phyloP scores from a whole-genome alignment of 2,329 filamentous ascomycete genomes.

The Coniella lustricola region DNA sequence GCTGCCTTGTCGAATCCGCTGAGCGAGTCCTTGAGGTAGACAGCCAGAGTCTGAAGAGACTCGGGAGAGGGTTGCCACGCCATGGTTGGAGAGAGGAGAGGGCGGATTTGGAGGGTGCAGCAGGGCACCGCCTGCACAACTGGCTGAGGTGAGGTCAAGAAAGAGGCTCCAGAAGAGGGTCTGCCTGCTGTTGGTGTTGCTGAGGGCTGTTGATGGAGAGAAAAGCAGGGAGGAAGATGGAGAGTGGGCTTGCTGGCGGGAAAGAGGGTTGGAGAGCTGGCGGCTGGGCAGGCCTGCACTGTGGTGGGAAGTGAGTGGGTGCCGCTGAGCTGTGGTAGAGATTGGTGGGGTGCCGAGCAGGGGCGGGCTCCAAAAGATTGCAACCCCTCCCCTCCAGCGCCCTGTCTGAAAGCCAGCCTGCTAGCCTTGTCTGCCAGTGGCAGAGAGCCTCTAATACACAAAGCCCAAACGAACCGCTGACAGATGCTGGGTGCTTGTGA shows the following conservation, averaged over 20 bases:
- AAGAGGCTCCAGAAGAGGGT: not conserved
- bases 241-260: not conserved
- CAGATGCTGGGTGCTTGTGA: no score
- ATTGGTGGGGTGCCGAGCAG: slow-evolving; percentile 2
- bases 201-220: not conserved
- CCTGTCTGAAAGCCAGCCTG: no score
- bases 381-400: not conserved
- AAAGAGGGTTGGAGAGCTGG: not conserved
- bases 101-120: slow-evolving; percentile 6
- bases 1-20: slow-evolving; percentile 72
- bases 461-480: no score
- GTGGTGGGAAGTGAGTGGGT: not conserved
- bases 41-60: slow-evolving; percentile 81
- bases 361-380: slow-evolving; percentile 4
- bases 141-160: slow-evolving; percentile 1
- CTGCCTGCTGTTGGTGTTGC: not conserved
- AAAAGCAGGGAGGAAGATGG: not conserved
- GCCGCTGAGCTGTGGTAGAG: slow-evolving; percentile 2
- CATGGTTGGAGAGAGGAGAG: slow-evolving; percentile 45
- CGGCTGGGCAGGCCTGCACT: slow-evolving; percentile 3
- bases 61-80: slow-evolving; percentile 87
- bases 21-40: slow-evolving; percentile 85
- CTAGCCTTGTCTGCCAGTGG: no score
- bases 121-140: slow-evolving; percentile 14
- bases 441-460: no score